Conservation (phyloP, 495 filamentous ascomycete genomes). For the Penicillium silybi region DNA sequence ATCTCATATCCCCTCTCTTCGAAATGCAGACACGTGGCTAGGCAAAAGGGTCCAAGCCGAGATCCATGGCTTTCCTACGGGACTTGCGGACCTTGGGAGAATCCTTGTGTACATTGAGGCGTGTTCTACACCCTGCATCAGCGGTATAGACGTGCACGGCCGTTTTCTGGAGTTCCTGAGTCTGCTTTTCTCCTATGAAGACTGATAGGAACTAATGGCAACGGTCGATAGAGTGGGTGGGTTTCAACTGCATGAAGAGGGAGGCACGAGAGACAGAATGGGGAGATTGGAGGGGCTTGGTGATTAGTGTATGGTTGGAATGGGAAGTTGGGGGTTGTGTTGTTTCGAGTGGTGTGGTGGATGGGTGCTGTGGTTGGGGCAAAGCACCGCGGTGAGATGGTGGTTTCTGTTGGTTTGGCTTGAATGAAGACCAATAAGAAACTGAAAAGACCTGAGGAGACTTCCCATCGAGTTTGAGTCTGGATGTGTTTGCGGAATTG, state of each 20-base stretch:
- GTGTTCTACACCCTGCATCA: slow-evolving; percentile 12
- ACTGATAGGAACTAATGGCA: slow-evolving; percentile 47
- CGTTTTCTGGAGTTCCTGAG: slow-evolving; percentile 44
- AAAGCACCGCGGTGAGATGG: slow-evolving; percentile 31
- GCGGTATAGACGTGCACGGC: slow-evolving; percentile 18
- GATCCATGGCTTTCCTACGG: slow-evolving; percentile 4
- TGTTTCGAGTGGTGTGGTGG: slow-evolving; percentile 14
- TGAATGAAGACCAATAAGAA: slow-evolving; percentile 47
- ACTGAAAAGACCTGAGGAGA: slow-evolving; percentile 64
- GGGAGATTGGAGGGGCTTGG: slow-evolving; percentile 5
- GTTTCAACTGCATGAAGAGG: slow-evolving; percentile 1
- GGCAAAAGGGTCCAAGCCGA: slow-evolving; percentile 12
- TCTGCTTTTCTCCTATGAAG: slow-evolving; percentile 45
- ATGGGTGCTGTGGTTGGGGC: not conserved
- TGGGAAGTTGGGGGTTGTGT: slow-evolving; percentile 10
- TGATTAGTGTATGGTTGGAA: not conserved
- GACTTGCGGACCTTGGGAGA: slow-evolving; percentile 3
- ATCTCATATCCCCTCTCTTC: not conserved
- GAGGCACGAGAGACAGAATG: not conserved
- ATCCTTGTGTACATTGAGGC: slow-evolving; percentile 1
- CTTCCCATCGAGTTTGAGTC: not conserved
- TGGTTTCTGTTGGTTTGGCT: slow-evolving; percentile 21
- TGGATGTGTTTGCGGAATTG: not conserved
- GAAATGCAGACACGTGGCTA: slow-evolving; percentile 30
- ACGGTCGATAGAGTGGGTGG: slow-evolving; percentile 31